Percentiles rank a stretch among this genome's conserved stretches.
Conservation (phyloP, 176 grass and related monocot genomes). For the Oryza glaberrima region DNA sequence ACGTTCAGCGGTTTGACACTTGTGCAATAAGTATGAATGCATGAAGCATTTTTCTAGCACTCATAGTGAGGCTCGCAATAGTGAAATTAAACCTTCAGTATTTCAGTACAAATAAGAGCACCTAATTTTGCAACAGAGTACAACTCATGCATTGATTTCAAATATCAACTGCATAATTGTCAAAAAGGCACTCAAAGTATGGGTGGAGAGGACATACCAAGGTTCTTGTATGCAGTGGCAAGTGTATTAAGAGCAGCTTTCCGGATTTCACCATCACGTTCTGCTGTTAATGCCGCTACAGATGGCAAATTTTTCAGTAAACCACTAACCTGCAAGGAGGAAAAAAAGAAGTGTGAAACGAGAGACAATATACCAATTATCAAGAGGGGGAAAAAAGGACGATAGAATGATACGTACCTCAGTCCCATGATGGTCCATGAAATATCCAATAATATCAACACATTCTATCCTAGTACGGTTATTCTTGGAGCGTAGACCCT, state of each 20-base stretch:
- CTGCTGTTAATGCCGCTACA: conserved; percentile 86
- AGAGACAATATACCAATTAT: conserved; percentile 14
- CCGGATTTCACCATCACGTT: conserved; percentile 95
- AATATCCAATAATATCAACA: conserved; percentile 90
- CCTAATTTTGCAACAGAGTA: neutral
- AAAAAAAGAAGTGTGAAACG: conserved; percentile 12
- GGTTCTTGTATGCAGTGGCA: conserved; percentile 96
- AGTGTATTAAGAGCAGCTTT: conserved; percentile 97
- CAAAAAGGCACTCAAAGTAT: neutral
- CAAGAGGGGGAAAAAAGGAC: neutral
- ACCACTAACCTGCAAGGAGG: conserved; percentile 77
- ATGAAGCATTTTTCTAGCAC: neutral
- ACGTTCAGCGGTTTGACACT: neutral
- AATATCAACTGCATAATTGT: neutral
- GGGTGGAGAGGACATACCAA: conserved; percentile 48
- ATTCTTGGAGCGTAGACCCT: conserved; percentile 96
- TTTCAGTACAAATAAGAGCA: neutral
- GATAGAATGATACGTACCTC: conserved; percentile 58
- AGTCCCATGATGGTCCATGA: conserved; percentile 81
- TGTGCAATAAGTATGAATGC: neutral
- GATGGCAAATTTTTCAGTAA: conserved; percentile 95
- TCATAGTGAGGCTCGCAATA: neutral
- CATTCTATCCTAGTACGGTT: conserved; percentile 97
- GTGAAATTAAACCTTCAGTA: neutral
- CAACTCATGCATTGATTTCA: neutral